Percentiles rank a stretch among this genome's conserved stretches.
These are phyloP conservation scores for Ophiostoma sp. DNA, from an alignment of 2,329 filamentous ascomycete genomes.

Conservation along the genomic window DNA sequence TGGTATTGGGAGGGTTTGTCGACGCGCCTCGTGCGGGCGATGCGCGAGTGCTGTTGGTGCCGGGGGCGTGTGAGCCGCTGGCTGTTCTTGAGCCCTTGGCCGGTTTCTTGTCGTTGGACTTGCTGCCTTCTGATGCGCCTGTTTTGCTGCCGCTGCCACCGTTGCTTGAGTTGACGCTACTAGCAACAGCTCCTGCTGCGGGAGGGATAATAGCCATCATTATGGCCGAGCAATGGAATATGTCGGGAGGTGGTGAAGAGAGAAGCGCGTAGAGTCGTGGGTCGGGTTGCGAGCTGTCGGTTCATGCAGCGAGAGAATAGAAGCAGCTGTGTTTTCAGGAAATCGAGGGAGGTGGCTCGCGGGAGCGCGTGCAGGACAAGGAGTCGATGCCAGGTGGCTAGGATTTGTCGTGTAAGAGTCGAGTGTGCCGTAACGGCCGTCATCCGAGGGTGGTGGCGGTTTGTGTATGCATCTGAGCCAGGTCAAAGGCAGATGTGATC, in stretches of 20 bases:
- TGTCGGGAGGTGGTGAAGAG: background rate
- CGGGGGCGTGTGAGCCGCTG: slow-evolving; percentile 36
- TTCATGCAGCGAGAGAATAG: background rate
- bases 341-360: background rate
- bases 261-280: slow-evolving; percentile 1
- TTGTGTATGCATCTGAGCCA: slow-evolving; percentile 24
- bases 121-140: slow-evolving; percentile 13
- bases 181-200: slow-evolving; percentile 10
- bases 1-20: slow-evolving; percentile 31
- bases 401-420: background rate
- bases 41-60: slow-evolving; percentile 36
- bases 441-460: slow-evolving; percentile 22
- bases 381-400: slow-evolving; percentile 11
- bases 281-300: background rate
- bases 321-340: background rate
- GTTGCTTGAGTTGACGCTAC: background rate
- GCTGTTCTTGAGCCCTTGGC: slow-evolving; percentile 30
- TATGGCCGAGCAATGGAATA: background rate
- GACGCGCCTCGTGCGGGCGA: slow-evolving; percentile 44
- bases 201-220: slow-evolving; percentile 26
- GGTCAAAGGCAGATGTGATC: background rate
- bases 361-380: background rate
- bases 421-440: slow-evolving; percentile 25
- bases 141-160: slow-evolving; percentile 16
- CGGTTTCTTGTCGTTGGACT: slow-evolving; percentile 25